A percentile compares a stretch with the other conserved stretches of the same genome.
These are phyloP conservation scores for Fusarium staphyleae DNA, from an alignment of 2,329 filamentous ascomycete genomes.

Conservation along the genomic window DNA sequence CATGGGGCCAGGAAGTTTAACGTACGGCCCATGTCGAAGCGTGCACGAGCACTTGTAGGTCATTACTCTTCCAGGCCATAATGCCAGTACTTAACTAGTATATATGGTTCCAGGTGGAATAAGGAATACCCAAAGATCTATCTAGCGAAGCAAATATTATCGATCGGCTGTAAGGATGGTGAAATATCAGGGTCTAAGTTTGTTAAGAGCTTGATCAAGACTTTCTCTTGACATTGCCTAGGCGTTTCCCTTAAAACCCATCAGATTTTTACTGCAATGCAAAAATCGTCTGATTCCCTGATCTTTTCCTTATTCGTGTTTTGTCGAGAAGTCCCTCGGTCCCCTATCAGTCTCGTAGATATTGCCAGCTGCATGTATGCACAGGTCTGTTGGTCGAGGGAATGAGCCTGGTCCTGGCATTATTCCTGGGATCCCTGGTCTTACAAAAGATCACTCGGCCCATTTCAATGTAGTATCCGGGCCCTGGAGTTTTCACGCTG, in stretches of 20 bases:
- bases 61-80: neutral
- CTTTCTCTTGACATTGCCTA: neutral
- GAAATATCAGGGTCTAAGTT: neutral
- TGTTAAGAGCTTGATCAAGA: neutral
- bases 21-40: conserved; percentile 2
- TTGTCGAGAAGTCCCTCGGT: neutral
- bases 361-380: neutral
- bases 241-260: neutral
- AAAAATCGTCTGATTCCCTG: neutral
- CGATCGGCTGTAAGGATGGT: neutral
- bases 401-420: neutral
- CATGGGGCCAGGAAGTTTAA: too few species aligned
- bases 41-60: neutral
- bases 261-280: neutral
- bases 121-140: neutral
- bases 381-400: neutral
- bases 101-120: neutral
- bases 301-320: neutral
- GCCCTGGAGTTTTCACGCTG: too few species aligned
- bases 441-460: neutral
- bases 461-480: neutral
- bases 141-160: neutral
- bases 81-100: neutral
- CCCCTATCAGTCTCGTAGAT: too few species aligned
- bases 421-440: neutral